Conservation (phyloP, 805 yeast genomes). For the Crinitomyces ghanaensis region DNA sequence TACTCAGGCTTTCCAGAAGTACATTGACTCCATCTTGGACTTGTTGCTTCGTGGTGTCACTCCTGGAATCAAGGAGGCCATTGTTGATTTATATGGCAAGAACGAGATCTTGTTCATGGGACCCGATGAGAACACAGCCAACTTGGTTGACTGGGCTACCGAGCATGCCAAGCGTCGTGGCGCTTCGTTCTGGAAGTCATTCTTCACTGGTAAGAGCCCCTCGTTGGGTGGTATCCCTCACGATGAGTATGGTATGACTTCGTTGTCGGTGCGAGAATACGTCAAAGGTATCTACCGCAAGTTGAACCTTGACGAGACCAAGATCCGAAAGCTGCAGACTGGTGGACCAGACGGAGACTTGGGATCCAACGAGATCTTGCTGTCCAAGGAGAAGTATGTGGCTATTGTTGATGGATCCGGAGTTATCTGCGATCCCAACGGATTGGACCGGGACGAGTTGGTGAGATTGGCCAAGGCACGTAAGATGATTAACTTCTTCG, state of each 20-base stretch:
- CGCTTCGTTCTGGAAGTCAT: conserved; percentile 97
- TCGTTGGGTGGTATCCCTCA: conserved; percentile 94
- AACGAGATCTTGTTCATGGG: conserved; percentile 94
- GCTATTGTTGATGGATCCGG: conserved; percentile 95
- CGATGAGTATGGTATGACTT: conserved; percentile 96
- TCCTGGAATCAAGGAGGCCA: conserved; percentile 69
- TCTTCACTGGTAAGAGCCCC: conserved; percentile 93
- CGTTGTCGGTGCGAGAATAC: conserved; percentile 84
- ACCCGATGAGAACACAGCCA: conserved; percentile 99
- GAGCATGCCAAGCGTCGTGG: conserved; percentile 83
- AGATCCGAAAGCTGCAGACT: conserved; percentile 76
- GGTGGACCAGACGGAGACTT: conserved; percentile 99
- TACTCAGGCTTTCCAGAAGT: conserved; percentile 78
- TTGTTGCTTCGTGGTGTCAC: conserved; percentile 57
- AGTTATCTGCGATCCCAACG: conserved; percentile 83
- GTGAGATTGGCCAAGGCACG: conserved; percentile 67
- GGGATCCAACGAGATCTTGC: conserved; percentile 87
- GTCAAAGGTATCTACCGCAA: conserved; percentile 81
- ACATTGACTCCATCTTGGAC: conserved; percentile 84
- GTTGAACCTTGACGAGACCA: conserved; percentile 44
- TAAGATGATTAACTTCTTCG: conserved; percentile 59
- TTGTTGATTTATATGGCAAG: conserved; percentile 72
- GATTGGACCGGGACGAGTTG: conserved; percentile 72
- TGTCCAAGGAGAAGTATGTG: conserved; percentile 77
- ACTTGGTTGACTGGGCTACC: conserved; percentile 95